Base-by-base conservation (phyloP, 2,329 filamentous ascomycete species). In the Dactylellina leptospora region DNA sequence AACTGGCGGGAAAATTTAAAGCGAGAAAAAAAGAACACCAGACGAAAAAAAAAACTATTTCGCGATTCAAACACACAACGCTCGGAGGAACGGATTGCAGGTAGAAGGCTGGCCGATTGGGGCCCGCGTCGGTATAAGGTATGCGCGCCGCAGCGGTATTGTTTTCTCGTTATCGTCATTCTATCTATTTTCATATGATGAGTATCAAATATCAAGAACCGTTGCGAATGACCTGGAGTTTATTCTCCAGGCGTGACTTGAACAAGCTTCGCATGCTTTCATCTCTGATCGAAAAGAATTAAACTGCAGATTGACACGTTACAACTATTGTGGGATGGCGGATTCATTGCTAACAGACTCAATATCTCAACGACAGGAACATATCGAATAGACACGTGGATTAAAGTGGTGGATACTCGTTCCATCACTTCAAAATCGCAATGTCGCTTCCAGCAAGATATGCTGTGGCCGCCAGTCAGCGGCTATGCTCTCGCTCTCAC, bases 191-290 rank as follows among this genome's bases (percentile, higher is more conserved):
- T 42, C 20, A 25, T 58, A 80, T 81, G 82, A 83, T 82, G 81
- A 83, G 78, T 71, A 71, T 13, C 66, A 79, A 78, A 78, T 78
- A 78, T 80, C 78, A 81, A 87, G 86, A 88, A 88, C 86, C 86
- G 86, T 86, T 88, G 86, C 86, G 85, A 84, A 85, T 86, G 85
- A 88, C 82, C 81, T 53, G 64, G 51, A 27, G 48, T 36, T 40
- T 36, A 33, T 81, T 82, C 78, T 27, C 58, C 38, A 25, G 63
- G 66, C 45, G 58, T 71, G 66, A 71, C 66, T 71, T 63, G 44
- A 71, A 58, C 44, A 71, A 71, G 66, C 66, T 83, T 82, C 81
- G 79, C 79, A 78, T 78, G 76, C 77, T 78, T 78, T 76, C 75
- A 74, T 76, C 73, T 76, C 80, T 81, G 80, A 81, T 74, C 10